A percentile compares a stretch with the other conserved stretches of the same genome.
Conservation (phyloP, 2,329 filamentous ascomycete genomes). For the Endothia cerciana region DNA sequence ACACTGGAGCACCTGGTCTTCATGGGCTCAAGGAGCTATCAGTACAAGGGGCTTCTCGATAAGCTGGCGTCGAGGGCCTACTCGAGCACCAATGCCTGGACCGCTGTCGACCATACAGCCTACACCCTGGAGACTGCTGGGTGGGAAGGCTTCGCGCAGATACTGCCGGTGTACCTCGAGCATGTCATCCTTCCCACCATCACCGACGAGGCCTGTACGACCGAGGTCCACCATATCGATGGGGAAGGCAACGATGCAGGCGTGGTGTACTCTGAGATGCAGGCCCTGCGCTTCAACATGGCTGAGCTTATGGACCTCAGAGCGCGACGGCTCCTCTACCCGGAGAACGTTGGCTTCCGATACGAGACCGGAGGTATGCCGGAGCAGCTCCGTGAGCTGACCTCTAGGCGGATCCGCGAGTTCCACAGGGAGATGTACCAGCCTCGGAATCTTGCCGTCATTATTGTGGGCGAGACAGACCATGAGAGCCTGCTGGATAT, state of each 20-base stretch:
- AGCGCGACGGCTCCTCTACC: constrained; percentile 81
- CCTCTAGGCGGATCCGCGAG: constrained; percentile 85
- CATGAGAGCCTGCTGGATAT: constrained; percentile 79
- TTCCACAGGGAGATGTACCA: constrained; percentile 99
- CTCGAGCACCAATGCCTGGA: constrained; percentile 95
- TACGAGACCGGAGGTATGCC: constrained; percentile 99
- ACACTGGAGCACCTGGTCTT: constrained; percentile 83
- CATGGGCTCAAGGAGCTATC: constrained; percentile 91
- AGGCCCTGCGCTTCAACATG: constrained; percentile 85
- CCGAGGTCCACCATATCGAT: constrained; percentile 95
- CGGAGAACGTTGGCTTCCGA: constrained; percentile 86
- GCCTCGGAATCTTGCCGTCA: constrained; percentile 88
- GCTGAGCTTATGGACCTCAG: constrained; percentile 85
- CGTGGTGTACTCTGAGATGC: constrained; percentile 99
- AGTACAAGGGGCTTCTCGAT: constrained; percentile 92
- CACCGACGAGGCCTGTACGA: constrained; percentile 90
- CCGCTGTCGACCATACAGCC: constrained; percentile 91
- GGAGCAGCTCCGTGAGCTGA: constrained; percentile 83
- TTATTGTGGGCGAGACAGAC: constrained; percentile 91
- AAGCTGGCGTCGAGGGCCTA: constrained; percentile 93
- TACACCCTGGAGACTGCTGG: constrained; percentile 95
- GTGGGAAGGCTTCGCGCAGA: constrained; percentile 95
- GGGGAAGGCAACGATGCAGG: constrained; percentile 93
- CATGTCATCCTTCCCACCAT: constrained; percentile 90
- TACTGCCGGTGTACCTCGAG: constrained; percentile 92